Evolutionary conservation across 805 yeast genomes (phyloP), one percentile per base, ranked within the genome.

Genomic region (Nakazawaea ishiwadae): DNA sequence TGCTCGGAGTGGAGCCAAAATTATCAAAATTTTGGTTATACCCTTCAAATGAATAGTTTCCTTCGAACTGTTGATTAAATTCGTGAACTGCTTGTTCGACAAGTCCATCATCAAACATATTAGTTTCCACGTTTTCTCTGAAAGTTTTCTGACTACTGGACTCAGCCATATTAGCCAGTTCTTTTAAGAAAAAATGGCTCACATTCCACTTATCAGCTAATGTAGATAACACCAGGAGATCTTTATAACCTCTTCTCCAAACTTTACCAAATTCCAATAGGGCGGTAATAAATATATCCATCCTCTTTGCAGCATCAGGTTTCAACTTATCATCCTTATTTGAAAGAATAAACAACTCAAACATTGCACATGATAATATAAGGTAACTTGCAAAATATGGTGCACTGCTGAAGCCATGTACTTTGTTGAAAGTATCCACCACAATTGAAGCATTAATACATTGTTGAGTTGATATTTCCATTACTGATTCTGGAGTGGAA

Each of bases 381-480:
- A 60, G 39, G 31, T 62, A 62, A 10, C 63, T 59, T 2, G 55
- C 52, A 42, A 60, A 62, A 35, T 62, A 57, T 1, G 66, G 65
- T 1, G 57, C 47, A 5, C 32, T 31, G 20, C 46, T 39, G 37
- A 51, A 55, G 1, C 49, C 46, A 35, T 44, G 39, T 16, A 46
- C 18, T n/a, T 45, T 16, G n/a, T 42, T 27, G 38, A 37, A 52
- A 31, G 44, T 40, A 11, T 48, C 42, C 8, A 56, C 47, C 1
- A 61, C 40, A 16, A 37, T 49, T 1, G 53, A 20, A 2, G 63
- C 56, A 3, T 49, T 50, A 7, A 41, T 48, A 32, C 58, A 55
- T 12, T 58, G 53, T n/a, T 48, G 43, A 4, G 53, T 47, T 34
- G 52, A 53, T 6, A 55, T 30, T 18, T 49, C 49, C 27, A 58